These are phyloP conservation scores for Ogataea degrootiae DNA, from an alignment of 805 yeast species.

Conservation along the genomic window DNA sequence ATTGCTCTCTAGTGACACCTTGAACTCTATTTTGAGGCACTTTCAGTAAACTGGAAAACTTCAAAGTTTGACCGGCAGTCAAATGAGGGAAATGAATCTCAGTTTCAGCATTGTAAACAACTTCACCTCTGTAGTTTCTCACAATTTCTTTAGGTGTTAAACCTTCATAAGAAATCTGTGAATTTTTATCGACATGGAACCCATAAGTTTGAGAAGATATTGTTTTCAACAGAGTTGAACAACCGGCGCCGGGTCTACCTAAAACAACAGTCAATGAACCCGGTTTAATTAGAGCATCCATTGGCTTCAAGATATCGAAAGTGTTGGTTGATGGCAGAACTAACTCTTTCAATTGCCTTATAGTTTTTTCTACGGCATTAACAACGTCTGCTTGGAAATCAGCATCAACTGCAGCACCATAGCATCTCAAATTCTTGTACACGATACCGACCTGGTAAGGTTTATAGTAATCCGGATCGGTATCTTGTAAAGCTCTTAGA, in stretches of 20 bases:
- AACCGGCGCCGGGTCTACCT: slow-evolving; percentile 79
- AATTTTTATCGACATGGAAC: slow-evolving; percentile 41
- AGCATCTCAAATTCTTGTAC: slow-evolving; percentile 50
- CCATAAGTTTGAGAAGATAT: slow-evolving; percentile 57
- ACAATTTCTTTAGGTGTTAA: slow-evolving; percentile 43
- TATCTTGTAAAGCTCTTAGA: slow-evolving; percentile 41
- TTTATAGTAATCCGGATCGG: slow-evolving; percentile 58
- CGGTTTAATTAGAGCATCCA: slow-evolving; percentile 56
- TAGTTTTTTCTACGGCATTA: slow-evolving; percentile 33
- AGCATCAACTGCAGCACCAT: slow-evolving; percentile 55
- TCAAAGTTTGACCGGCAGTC: slow-evolving; percentile 59
- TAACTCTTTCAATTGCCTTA: slow-evolving; percentile 9
- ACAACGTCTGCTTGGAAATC: slow-evolving; percentile 54
- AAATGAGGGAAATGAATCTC: slow-evolving; percentile 65
- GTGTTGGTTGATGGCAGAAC: slow-evolving; percentile 7
- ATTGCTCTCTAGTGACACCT: slow-evolving; percentile 46
- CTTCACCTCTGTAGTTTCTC: slow-evolving; percentile 57
- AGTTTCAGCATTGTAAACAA: slow-evolving; percentile 61
- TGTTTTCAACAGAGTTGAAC: slow-evolving; percentile 60
- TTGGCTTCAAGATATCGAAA: slow-evolving; percentile 53
- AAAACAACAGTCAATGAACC: slow-evolving; percentile 65
- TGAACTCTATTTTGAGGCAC: slow-evolving; percentile 56
- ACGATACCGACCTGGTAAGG: slow-evolving; percentile 53
- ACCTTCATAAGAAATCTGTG: slow-evolving; percentile 50
- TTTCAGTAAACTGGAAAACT: slow-evolving; percentile 54